Evolutionary conservation across 192 early-diverging fungal species (phyloP), one percentile per base, ranked within the genome.

Genomic region (Backusella tuberculispora): DNA sequence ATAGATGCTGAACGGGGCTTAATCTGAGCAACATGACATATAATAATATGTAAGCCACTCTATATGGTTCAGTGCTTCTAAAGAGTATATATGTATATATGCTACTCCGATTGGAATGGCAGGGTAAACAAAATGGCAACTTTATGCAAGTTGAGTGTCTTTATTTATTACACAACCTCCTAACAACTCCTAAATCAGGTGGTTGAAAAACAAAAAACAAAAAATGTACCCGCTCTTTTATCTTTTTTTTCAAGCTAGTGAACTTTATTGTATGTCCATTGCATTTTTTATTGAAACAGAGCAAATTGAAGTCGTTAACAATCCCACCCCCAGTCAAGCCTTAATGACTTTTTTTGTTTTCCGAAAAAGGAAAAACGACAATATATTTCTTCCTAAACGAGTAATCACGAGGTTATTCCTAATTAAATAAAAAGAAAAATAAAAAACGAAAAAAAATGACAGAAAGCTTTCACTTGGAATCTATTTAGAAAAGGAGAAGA

Each of bases 401-500:
- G 48, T 53, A 53, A 53, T 53, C 48, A 53, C 48, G 48, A 53
- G 48, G 48, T 53, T 53, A 53, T 53, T 53, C 48, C 48, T 19
- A 53, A 53, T 53, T 53, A 19, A 53, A 53, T 19, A 48, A 17
- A 48, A 48, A 48, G 2, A 19, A 48, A 48, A n/a, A 14, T 48
- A 48, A 5, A 34, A 34, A 34, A 34, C 29, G 29, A 34, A 34
- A 34, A 53, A 56, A 56, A 56, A 56, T 60, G 53, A 24, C 53
- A 60, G 53, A 60, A 60, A 24, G 53, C 6, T 14, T 56, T 56
- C 24, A n/a, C 19, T 9, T 26, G 6, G 12, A 13, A 60, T 9
- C 8, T 29, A 19, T 60, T 60, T 60, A 24, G 17, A 60, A 60
- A 10, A 60, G 53, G 17, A 60, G 26, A 24, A 60, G 26, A 60